phyloP scores from a whole-genome alignment of 2,329 filamentous ascomycete species.

The Epichloe brachyelytri region DNA sequence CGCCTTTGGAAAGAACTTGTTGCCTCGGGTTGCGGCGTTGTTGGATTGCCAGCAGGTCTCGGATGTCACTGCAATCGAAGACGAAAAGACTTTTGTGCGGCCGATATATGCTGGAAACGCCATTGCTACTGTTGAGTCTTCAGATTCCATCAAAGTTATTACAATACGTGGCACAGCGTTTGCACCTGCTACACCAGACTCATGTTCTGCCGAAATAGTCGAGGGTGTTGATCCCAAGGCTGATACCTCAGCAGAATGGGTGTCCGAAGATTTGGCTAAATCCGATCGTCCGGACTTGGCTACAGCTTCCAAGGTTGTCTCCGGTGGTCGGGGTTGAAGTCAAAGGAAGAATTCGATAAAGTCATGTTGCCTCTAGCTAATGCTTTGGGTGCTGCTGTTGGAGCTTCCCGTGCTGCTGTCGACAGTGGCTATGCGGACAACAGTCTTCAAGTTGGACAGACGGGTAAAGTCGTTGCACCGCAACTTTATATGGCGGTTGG shows the following conservation, averaged over 20 bases:
- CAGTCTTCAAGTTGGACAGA: conserved; percentile 95
- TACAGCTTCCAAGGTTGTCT: conserved; percentile 82
- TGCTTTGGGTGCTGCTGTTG: conserved; percentile 85
- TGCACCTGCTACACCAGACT: conserved; percentile 55
- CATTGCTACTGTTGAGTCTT: conserved; percentile 87
- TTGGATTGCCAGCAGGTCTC: conserved; percentile 89
- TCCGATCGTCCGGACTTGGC: conserved; percentile 88
- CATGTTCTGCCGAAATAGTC: conserved; percentile 63
- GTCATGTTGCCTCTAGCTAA: conserved; percentile 89
- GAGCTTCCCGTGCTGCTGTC: conserved; percentile 86
- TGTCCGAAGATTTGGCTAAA: conserved; percentile 85
- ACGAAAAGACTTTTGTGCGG: conserved; percentile 87
- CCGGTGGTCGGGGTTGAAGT: conserved; percentile 91
- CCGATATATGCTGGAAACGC: conserved; percentile 98
- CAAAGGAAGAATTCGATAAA: conserved; percentile 92
- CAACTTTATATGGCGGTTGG: conserved; percentile 91
- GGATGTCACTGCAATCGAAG: conserved; percentile 76
- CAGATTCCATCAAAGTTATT: conserved; percentile 73
- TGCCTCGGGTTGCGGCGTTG: conserved; percentile 83
- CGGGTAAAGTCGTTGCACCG: conserved; percentile 94
- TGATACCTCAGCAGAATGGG: conserved; percentile 66
- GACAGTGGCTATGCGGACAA: conserved; percentile 98
- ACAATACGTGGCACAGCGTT: conserved; percentile 93
- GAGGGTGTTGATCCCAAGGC: conserved; percentile 75
- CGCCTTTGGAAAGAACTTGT: conserved; percentile 88